These are phyloP conservation scores for Sicyos baderoa DNA, from an alignment of 306 rosid genomes.

Conservation along the genomic window DNA sequence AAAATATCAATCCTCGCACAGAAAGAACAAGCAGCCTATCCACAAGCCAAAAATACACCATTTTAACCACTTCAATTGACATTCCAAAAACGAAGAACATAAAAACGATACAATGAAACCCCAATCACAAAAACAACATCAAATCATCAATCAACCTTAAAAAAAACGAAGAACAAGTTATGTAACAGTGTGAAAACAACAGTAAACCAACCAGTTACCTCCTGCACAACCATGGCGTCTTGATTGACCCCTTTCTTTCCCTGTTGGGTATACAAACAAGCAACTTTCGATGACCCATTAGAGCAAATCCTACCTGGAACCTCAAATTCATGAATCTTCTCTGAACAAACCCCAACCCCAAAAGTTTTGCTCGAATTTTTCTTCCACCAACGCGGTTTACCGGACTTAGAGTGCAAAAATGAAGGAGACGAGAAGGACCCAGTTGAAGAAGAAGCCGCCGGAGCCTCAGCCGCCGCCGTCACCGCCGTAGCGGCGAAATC, in stretches of 20 bases:
- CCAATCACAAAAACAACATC: neutral
- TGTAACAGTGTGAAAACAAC: neutral
- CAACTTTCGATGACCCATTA: slow-evolving; percentile 30
- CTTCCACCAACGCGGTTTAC: slow-evolving; percentile 20
- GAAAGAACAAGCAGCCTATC: neutral
- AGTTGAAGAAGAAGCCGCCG: neutral
- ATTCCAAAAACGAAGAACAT: neutral
- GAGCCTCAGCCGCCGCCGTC: neutral
- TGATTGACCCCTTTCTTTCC: slow-evolving; percentile 54
- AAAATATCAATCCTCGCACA: neutral
- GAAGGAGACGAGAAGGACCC: neutral
- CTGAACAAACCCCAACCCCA: slow-evolving; percentile 19
- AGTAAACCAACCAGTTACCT: slow-evolving; percentile 24
- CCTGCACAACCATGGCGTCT: slow-evolving; percentile 50
- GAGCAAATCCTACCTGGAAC: slow-evolving; percentile 29
- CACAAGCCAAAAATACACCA: neutral
- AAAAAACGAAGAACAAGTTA: neutral
- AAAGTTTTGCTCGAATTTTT: slow-evolving; percentile 2
- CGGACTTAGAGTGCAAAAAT: neutral
- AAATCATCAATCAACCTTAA: neutral
- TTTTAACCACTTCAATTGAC: neutral
- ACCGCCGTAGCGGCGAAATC: neutral
- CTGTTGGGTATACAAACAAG: slow-evolving; percentile 46
- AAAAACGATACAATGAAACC: too few species aligned
- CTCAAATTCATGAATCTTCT: slow-evolving; percentile 26